Conservation (phyloP, 768 basidiomycete species). For the Tremella fuciformis region DNA sequence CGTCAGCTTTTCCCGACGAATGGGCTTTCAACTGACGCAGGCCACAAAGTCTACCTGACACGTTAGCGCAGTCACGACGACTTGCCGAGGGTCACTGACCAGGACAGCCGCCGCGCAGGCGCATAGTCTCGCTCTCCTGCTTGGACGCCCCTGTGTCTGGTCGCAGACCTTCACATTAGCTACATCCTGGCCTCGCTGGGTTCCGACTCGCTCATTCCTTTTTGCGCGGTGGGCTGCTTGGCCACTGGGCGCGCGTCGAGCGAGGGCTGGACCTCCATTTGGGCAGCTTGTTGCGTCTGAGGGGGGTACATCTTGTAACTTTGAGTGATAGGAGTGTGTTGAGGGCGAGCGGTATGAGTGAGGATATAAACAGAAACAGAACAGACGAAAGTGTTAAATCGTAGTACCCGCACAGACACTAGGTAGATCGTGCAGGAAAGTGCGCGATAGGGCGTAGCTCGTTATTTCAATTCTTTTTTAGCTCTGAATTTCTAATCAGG, state of each 20-base stretch:
- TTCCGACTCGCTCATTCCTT: constrained; percentile 38
- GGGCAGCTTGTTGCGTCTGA: not conserved
- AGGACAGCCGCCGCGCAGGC: constrained; percentile 45
- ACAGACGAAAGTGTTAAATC: not conserved
- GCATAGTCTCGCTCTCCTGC: constrained; percentile 29
- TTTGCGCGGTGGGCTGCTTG: constrained; percentile 30
- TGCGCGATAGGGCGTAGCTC: not conserved
- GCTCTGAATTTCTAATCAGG: no score
- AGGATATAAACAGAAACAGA: not conserved
- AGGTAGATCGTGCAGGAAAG: not conserved
- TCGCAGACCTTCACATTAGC: constrained; percentile 8
- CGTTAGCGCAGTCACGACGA: not conserved
- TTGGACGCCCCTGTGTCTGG: constrained; percentile 10
- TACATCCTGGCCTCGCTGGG: not conserved
- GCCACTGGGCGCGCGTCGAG: constrained; percentile 30
- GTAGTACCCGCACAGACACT: not conserved
- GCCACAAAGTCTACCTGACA: constrained; percentile 36
- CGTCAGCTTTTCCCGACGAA: not conserved
- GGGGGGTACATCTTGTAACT: not conserved
- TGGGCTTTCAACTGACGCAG: constrained; percentile 33
- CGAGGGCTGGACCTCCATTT: constrained; percentile 29
- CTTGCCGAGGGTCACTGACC: constrained; percentile 16
- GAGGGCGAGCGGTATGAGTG: not conserved
- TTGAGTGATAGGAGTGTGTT: no score
- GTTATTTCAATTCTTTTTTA: no score